Base-by-base conservation (phyloP, 2,329 filamentous ascomycete species). In the Fusarium armeniacum region DNA sequence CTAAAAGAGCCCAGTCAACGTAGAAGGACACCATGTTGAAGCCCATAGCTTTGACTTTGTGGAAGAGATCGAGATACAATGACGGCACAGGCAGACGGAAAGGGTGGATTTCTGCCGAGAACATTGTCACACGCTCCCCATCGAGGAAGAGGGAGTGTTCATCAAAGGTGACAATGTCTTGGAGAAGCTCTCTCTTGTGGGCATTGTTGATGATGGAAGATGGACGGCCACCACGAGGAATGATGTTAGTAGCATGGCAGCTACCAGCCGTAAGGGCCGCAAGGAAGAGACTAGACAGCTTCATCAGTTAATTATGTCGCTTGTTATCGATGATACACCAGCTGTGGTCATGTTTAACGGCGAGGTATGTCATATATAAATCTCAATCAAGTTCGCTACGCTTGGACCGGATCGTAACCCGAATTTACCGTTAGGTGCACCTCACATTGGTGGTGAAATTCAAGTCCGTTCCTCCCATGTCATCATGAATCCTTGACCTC, bases 11-110 rank as follows among this genome's bases (percentile, higher is more conserved):
- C 93, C 92, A 97, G 72, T 94, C 86, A 9, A 90, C 84, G 74
- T 95, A 95, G 77, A 94, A 93, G 0, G 91, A 93, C 2, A 94
- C 90, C 45, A 88, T 86, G 72, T 92, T 95, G 80, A 93, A 94
- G 0, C 93, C 93, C 2, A 94, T 80, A 1, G 92, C 90, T 78
- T 91, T 94, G 78, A 95, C 88, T 79, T 97, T 97, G 74, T 96
- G 90, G 72, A 97, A 91, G 3, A 95, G 76, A 70, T 95, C 93
- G 11, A 92, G 82, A 82, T 90, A 85, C 0, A 85, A 75, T 1
- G 78, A 80, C 1, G 83, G 81, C 0, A 84, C 82, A 0, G 84
- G 83, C 2, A 85, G 77, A 2, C 84, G 80, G 57, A 84, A 94
- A 0, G 91, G 90, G 75, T 94, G 91, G 5, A 93, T 85, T 76